phyloP scores from a whole-genome alignment of 345 rosid genomes.

The Eucalyptus curtisii region DNA sequence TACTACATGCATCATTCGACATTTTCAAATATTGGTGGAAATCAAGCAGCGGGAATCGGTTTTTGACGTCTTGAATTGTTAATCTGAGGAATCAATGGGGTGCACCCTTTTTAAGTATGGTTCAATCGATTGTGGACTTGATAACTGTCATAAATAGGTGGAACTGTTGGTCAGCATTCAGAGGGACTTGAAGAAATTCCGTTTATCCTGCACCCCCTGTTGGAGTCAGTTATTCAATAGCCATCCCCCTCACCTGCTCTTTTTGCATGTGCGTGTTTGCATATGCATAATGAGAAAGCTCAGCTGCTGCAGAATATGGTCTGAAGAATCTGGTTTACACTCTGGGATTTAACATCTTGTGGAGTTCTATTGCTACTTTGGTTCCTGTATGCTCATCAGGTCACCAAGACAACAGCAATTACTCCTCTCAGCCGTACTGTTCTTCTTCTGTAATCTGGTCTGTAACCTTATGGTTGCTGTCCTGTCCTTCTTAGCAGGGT shows the following conservation, averaged over 20 bases:
- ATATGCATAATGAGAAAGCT: neutral
- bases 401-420: neutral
- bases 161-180: neutral
- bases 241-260: neutral
- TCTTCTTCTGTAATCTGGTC: neutral
- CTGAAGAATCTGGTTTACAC: neutral
- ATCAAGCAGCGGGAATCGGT: neutral
- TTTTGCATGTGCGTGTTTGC: neutral
- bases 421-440: neutral
- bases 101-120: neutral
- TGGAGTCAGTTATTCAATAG: neutral
- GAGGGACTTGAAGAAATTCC: neutral
- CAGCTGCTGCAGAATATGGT: neutral
- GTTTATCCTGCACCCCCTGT: neutral
- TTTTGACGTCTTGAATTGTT: neutral
- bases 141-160: neutral
- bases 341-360: neutral
- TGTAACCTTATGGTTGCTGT: neutral
- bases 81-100: neutral
- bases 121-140: neutral
- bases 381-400: neutral
- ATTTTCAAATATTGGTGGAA: neutral
- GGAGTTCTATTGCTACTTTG: neutral
- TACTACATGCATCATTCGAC: neutral
- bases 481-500: neutral